Evolutionary conservation across 1,284 basidiomycete genomes (phyloP).

Genomic region (Porodaedalea pini): DNA sequence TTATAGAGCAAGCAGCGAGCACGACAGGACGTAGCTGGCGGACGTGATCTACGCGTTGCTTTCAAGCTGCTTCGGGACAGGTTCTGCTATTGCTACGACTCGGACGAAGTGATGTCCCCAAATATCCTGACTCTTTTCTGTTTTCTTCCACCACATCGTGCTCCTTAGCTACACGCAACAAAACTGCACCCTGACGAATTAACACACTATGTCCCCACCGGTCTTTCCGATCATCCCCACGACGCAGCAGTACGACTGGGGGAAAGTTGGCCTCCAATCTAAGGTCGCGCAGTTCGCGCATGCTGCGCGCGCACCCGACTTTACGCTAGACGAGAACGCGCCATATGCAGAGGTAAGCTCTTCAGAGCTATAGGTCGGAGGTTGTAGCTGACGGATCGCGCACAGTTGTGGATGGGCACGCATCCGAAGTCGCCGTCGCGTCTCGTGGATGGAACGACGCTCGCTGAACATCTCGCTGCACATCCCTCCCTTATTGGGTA

Average conservation of each 20-base stretch:
- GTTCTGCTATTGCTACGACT: no score
- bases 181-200: neutral
- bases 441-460: slow-evolving; percentile 42
- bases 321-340: slow-evolving; percentile 40
- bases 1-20: no score
- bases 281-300: slow-evolving; percentile 47
- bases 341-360: slow-evolving; percentile 60
- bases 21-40: no score
- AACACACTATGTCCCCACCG: slow-evolving; percentile 17
- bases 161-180: neutral
- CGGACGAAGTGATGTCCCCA: no score
- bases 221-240: slow-evolving; percentile 73
- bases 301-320: slow-evolving; percentile 31
- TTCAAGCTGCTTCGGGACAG: no score
- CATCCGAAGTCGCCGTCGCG: slow-evolving; percentile 86
- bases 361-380: no score
- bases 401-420: slow-evolving; percentile 97
- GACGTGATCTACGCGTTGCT: no score
- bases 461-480: slow-evolving; percentile 60
- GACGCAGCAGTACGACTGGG: slow-evolving; percentile 73
- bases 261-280: slow-evolving; percentile 57
- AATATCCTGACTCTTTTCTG: neutral
- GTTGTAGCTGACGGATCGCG: slow-evolving; percentile 3
- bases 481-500: slow-evolving; percentile 71
- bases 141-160: neutral